A percentile compares a stretch with the other conserved stretches of the same genome.
phyloP scores from a whole-genome alignment of 192 early-diverging fungal species.

The Rhizophagus sp. region DNA sequence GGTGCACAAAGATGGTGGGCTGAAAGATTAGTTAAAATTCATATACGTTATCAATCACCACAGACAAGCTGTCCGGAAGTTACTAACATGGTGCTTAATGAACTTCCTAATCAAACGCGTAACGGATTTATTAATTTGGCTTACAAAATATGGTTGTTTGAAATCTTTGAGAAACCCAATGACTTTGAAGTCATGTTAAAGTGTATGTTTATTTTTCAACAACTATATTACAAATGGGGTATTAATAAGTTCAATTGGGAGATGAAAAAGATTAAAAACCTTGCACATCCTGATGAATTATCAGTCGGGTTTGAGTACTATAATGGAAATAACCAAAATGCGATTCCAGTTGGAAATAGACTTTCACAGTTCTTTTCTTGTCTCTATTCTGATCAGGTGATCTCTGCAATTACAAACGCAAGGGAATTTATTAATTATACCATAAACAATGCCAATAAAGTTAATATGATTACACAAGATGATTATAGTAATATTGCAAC shows the following conservation, averaged over 20 bases:
- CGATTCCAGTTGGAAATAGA: background rate
- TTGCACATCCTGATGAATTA: background rate
- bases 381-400: background rate
- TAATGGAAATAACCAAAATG: background rate
- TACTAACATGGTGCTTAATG: background rate
- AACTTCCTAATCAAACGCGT: background rate
- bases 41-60: background rate
- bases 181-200: conserved; percentile 37
- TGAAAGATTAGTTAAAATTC: background rate
- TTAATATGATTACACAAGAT: background rate
- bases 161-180: conserved; percentile 22
- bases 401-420: background rate
- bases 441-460: background rate
- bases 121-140: background rate
- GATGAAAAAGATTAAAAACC: background rate
- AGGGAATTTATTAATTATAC: conserved; percentile 7
- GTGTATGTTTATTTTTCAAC: background rate
- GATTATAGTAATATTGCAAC: too few species aligned
- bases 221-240: background rate
- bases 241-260: background rate
- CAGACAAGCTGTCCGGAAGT: conserved; percentile 7
- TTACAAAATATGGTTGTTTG: background rate
- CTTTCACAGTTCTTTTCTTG: background rate
- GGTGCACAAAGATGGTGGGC: conserved; percentile 8
- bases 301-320: background rate